Conservation (phyloP, 1,284 basidiomycete genomes). For the Boletus austroedulis region DNA sequence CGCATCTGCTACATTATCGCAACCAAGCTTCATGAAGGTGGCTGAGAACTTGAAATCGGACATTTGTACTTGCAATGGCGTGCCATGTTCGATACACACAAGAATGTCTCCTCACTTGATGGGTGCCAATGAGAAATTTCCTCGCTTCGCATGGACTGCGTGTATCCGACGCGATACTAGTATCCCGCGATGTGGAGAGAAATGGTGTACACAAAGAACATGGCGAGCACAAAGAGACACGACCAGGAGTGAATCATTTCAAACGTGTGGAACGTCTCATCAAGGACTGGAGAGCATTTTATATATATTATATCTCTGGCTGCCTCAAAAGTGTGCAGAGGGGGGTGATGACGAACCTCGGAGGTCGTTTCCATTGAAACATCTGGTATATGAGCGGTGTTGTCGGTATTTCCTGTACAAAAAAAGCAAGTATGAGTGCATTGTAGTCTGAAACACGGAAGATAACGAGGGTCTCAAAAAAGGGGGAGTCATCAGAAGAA, state of each 20-base stretch:
- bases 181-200: constrained; percentile 4
- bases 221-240: background rate
- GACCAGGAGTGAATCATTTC: background rate
- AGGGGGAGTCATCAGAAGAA: background rate
- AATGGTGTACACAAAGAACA: constrained; percentile 1
- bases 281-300: background rate
- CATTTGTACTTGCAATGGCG: background rate
- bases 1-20: background rate
- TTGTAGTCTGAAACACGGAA: background rate
- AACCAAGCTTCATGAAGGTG: constrained; percentile 1
- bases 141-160: background rate
- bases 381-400: background rate
- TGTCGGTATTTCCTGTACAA: background rate
- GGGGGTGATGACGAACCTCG: background rate
- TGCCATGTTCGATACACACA: background rate
- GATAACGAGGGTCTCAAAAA: background rate
- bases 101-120: background rate
- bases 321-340: background rate
- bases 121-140: constrained; percentile 6
- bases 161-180: constrained; percentile 4
- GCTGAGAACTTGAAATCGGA: constrained; percentile 1
- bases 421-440: background rate
- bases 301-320: background rate
- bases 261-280: background rate
- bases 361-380: background rate